phyloP scores from a whole-genome alignment of 805 yeast genomes.

The Wickerhamomyces alni region DNA sequence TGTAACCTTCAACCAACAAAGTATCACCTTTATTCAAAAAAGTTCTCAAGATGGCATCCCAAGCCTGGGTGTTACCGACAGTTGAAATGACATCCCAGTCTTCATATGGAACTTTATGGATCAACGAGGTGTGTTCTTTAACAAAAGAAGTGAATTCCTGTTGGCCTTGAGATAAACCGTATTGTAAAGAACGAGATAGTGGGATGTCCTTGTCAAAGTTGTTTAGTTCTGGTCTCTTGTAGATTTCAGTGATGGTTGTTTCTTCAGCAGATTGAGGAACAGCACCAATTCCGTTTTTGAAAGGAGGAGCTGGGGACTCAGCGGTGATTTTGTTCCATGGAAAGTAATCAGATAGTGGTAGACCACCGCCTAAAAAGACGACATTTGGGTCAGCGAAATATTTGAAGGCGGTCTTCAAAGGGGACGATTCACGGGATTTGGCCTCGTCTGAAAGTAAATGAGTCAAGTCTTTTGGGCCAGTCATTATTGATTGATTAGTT shows the following conservation, averaged over 20 bases:
- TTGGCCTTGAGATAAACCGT: conserved; percentile 82
- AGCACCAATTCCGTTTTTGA: conserved; percentile 71
- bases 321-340: conserved; percentile 79
- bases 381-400: conserved; percentile 69
- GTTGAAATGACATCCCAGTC: conserved; percentile 73
- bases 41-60: conserved; percentile 80
- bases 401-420: conserved; percentile 79
- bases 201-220: conserved; percentile 56
- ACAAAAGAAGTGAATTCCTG: conserved; percentile 62
- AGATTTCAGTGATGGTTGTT: conserved; percentile 28
- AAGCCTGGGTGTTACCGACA: conserved; percentile 85
- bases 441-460: conserved; percentile 79
- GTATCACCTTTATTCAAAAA: conserved; percentile 74
- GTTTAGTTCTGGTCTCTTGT: conserved; percentile 34
- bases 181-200: conserved; percentile 82
- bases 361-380: conserved; percentile 91
- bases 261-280: conserved; percentile 34
- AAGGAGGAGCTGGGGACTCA: conserved; percentile 75
- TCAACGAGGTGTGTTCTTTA: conserved; percentile 63
- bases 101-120: conserved; percentile 41
- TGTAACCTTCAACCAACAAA: conserved; percentile 74
- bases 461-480: conserved; percentile 61
- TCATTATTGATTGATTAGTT: conserved; percentile 7
- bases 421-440: conserved; percentile 66
- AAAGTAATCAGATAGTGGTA: conserved; percentile 86